phyloP scores from a whole-genome alignment of 441 rosid species.

The Flueggea neowawraea region DNA sequence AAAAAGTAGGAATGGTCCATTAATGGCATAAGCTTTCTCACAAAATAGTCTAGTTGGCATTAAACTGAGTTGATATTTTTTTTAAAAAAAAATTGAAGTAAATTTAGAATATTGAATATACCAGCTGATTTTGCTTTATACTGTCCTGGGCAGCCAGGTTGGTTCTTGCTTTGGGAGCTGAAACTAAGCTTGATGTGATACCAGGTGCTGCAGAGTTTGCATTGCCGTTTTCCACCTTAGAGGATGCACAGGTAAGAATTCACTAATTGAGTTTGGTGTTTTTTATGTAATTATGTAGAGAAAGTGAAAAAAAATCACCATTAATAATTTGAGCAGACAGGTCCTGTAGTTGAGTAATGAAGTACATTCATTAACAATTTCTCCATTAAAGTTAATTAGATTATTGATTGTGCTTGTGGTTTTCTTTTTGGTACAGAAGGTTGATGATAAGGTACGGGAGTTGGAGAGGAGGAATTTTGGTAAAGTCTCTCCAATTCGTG shows the following conservation, averaged over 20 bases:
- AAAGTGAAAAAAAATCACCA: too few relatives aligned
- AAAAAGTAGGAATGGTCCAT: too few relatives aligned
- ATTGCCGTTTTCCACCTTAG: slow-evolving; percentile 78
- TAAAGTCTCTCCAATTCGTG: slow-evolving; percentile 43
- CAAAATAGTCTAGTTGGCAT: not conserved
- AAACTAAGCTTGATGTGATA: slow-evolving; percentile 70
- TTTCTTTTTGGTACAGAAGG: slow-evolving; percentile 54
- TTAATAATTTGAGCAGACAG: too few relatives aligned
- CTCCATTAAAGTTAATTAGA: too few relatives aligned
- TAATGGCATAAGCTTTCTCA: too few relatives aligned
- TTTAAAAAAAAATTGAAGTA: too few relatives aligned
- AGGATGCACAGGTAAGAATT: slow-evolving; percentile 81
- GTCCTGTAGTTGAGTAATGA: too few relatives aligned
- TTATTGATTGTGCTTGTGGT: not conserved
- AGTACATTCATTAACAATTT: too few relatives aligned
- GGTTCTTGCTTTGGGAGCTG: slow-evolving; percentile 99
- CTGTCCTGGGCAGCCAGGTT: slow-evolving; percentile 87
- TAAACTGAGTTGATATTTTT: not conserved
- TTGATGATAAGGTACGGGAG: slow-evolving; percentile 51
- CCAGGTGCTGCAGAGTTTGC: slow-evolving; percentile 94
- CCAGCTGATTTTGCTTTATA: slow-evolving; percentile 40
- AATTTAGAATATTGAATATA: too few relatives aligned
- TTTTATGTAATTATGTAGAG: too few relatives aligned
- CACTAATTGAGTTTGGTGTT: not conserved
- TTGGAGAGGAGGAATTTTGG: slow-evolving; percentile 76